Percentiles rank a stretch among this genome's conserved stretches.
These are phyloP conservation scores for Gossypium bickii DNA, from an alignment of 345 rosid genomes.

Conservation along the genomic window DNA sequence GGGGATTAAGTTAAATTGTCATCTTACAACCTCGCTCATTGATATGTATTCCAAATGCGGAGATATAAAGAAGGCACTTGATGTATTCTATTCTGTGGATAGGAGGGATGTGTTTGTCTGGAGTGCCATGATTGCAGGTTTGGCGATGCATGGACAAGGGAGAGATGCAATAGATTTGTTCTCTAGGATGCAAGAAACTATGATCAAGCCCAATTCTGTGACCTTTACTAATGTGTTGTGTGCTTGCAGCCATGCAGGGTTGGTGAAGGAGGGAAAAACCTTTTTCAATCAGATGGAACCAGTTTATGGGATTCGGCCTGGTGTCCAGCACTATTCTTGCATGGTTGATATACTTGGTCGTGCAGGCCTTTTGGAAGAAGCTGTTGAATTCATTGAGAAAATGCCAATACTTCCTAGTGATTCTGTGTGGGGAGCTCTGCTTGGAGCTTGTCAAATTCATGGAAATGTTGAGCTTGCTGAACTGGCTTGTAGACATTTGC, in stretches of 20 bases:
- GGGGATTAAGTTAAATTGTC: constrained; percentile 45
- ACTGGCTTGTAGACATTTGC: constrained; percentile 45
- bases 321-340: constrained; percentile 61
- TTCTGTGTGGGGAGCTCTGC: constrained; percentile 67
- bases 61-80: constrained; percentile 58
- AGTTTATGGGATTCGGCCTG: constrained; percentile 52
- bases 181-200: constrained; percentile 45
- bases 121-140: constrained; percentile 75
- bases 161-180: constrained; percentile 53
- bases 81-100: constrained; percentile 43
- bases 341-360: constrained; percentile 71
- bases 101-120: constrained; percentile 63
- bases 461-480: constrained; percentile 63
- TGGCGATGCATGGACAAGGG: constrained; percentile 70
- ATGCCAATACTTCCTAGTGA: constrained; percentile 56
- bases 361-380: constrained; percentile 64
- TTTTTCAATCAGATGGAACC: constrained; percentile 49
- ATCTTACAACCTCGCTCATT: constrained; percentile 56
- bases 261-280: constrained; percentile 54
- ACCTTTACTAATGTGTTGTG: constrained; percentile 61
- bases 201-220: constrained; percentile 56
- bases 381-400: constrained; percentile 47
- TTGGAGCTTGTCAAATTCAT: constrained; percentile 69
- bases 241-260: constrained; percentile 70
- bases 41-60: constrained; percentile 86